Percentiles rank a stretch among this genome's conserved stretches.
phyloP scores from a whole-genome alignment of 2,329 filamentous ascomycete species.

The Chaetomium olivaceum region DNA sequence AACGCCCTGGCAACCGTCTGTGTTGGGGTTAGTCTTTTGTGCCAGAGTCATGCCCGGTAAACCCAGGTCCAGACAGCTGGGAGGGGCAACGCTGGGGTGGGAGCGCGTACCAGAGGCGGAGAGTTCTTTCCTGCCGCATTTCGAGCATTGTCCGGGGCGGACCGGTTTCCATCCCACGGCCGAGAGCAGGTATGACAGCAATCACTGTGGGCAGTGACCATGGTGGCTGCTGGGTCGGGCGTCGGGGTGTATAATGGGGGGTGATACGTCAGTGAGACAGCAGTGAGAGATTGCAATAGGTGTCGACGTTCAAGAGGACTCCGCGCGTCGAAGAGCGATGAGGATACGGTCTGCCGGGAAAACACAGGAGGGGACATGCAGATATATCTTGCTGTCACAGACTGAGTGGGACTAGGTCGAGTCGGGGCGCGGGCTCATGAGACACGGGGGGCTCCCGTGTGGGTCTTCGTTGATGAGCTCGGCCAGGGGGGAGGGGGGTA shows the following conservation, averaged over 20 bases:
- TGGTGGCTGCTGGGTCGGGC: slow-evolving; percentile 9
- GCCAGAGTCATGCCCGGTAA: not conserved
- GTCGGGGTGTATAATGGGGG: not conserved
- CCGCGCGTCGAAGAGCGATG: not conserved
- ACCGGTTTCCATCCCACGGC: slow-evolving; percentile 31
- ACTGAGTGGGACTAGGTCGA: not conserved
- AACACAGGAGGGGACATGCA: slow-evolving; percentile 3
- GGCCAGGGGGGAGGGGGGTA: slow-evolving; percentile 1
- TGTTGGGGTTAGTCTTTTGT: slow-evolving; percentile 16
- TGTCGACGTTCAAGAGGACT: not conserved
- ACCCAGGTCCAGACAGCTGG: not conserved
- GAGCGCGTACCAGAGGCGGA: slow-evolving; percentile 31
- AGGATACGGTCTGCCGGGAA: not conserved
- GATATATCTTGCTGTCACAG: slow-evolving; percentile 16
- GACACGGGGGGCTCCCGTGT: slow-evolving; percentile 13
- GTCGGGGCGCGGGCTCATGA: not conserved
- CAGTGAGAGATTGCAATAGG: not conserved
- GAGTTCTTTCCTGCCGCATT: slow-evolving; percentile 27
- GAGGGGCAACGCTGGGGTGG: not conserved
- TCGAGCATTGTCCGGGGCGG: slow-evolving; percentile 21
- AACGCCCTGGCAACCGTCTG: slow-evolving; percentile 53
- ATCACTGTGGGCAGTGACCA: slow-evolving; percentile 26
- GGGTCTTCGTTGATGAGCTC: slow-evolving; percentile 3
- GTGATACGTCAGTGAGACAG: not conserved
- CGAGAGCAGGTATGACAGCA: slow-evolving; percentile 25